These are phyloP conservation scores for Heterobasidion occidentale DNA, from an alignment of 1,284 basidiomycete genomes.

Conservation along the genomic window DNA sequence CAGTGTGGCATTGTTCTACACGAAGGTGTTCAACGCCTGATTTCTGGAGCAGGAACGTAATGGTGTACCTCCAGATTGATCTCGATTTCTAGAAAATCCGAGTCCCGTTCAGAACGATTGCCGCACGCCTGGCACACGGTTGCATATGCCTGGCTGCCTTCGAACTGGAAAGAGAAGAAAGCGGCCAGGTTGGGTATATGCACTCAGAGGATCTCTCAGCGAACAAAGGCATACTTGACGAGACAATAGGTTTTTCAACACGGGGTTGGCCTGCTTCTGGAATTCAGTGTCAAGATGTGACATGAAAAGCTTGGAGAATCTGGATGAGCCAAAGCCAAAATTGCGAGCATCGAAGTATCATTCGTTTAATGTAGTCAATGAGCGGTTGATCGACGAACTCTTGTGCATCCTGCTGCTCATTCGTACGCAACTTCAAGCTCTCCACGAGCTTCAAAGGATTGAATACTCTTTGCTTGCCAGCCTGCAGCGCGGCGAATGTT, in stretches of 20 bases:
- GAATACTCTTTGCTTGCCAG: conserved; percentile 58
- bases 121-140: conserved; percentile 70
- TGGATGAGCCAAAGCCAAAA: conserved; percentile 21
- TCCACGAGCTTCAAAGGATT: conserved; percentile 81
- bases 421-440: conserved; percentile 68
- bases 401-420: conserved; percentile 91
- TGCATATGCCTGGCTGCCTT: conserved; percentile 74
- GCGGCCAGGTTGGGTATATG: conserved; percentile 1
- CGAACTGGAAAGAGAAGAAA: conserved; percentile 48
- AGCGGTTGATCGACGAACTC: conserved; percentile 50
- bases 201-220: not conserved
- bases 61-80: conserved; percentile 63
- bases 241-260: conserved; percentile 57
- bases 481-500: conserved; percentile 78
- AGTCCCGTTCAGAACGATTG: conserved; percentile 54
- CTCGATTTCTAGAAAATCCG: conserved; percentile 80
- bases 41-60: not conserved
- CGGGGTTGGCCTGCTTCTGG: conserved; percentile 58
- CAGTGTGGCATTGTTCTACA: conserved; percentile 61
- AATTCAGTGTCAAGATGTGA: conserved; percentile 81
- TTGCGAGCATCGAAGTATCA: conserved; percentile 4
- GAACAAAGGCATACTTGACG: conserved; percentile 47
- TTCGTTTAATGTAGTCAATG: not conserved
- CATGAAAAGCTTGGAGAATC: conserved; percentile 93
- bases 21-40: conserved; percentile 1